Evolutionary conservation across 2,329 filamentous ascomycete genomes (phyloP), one percentile per base, ranked within the genome.

Genomic region (Pseudogymnoascus verrucosus): DNA sequence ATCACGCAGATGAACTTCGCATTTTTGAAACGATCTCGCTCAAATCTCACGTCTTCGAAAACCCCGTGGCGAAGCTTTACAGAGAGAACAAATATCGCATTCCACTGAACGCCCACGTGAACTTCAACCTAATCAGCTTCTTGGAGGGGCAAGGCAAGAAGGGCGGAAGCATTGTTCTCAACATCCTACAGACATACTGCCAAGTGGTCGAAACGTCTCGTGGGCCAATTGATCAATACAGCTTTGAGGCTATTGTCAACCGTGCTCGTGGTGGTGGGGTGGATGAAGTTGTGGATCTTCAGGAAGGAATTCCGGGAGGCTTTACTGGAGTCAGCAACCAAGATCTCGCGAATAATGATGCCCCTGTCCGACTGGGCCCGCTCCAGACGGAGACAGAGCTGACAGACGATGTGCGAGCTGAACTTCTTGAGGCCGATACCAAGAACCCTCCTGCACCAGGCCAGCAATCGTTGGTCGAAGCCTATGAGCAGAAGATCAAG

Each of bases 401-500:
- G 42, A 87, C 90, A 69, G 87, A 89, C 10, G 95, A 99, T 73
- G 87, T 99, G 3, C 87, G 92, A 21, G 90, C 89, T 4, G 92
- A 96, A 68, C 80, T 98, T 1, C 88, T 90, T 70, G 91, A 96
- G 4, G 88, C 95, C 69, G 95, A 99, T 73, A 79, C 82, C n/a
- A 84, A 85, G 62, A 83, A 90, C 62, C 91, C 91, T 2, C 90
- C 92, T 1, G 78, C 78, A 1, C 78, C 84, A 2, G 93, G 92
- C 4, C 84, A 87, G 61, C 78, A 84, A n/a, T 88, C 86, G 1
- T 81, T 98, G 14, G 79, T 96, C 0, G 91, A 97, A 19, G 90
- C 95, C 68, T 96, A 96, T 68, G 93, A 98, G 68, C 84, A 88
- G 62, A 90, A 89, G 73, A 89, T 89, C 57, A 99, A 99, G 78